Evolutionary conservation across 2,329 filamentous ascomycete species (phyloP).

Genomic region (Penicillium frequentans): DNA sequence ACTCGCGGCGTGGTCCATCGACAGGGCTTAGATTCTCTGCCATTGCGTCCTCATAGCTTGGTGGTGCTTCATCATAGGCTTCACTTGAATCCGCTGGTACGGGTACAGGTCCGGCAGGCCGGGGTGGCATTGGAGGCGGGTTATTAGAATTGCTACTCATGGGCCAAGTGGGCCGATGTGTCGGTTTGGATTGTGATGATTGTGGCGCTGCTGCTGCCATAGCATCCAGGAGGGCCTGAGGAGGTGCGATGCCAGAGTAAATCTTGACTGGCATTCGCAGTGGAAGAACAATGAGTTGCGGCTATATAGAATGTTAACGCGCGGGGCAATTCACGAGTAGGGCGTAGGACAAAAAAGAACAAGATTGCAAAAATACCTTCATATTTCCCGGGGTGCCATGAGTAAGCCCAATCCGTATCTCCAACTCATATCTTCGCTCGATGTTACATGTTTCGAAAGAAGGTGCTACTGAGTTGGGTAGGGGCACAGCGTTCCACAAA

Average conservation of each 20-base stretch:
- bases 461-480: conserved; percentile 85
- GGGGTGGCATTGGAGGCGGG: conserved; percentile 44
- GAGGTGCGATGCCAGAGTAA: conserved; percentile 84
- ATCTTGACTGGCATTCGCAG: conserved; percentile 77
- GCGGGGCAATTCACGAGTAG: background rate
- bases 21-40: conserved; percentile 74
- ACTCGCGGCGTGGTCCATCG: conserved; percentile 63
- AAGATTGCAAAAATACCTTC: conserved; percentile 40
- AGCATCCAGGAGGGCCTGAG: conserved; percentile 70
- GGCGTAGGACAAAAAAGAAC: background rate
- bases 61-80: conserved; percentile 71
- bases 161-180: conserved; percentile 23
- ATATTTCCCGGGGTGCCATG: conserved; percentile 63
- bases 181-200: conserved; percentile 22
- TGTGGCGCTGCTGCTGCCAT: conserved; percentile 43
- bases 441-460: conserved; percentile 90
- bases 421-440: conserved; percentile 75
- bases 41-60: conserved; percentile 92
- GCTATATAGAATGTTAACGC: conserved; percentile 35
- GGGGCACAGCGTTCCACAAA: conserved; percentile 68
- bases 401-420: conserved; percentile 74
- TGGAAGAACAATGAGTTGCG: conserved; percentile 77
- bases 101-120: conserved; percentile 29
- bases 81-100: conserved; percentile 25
- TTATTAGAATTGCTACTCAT: conserved; percentile 12